Percentiles rank a stretch among this genome's conserved stretches.
Evolutionary conservation across 2,329 filamentous ascomycete species (phyloP).

Genomic region (Aspergillus phoenicis): DNA sequence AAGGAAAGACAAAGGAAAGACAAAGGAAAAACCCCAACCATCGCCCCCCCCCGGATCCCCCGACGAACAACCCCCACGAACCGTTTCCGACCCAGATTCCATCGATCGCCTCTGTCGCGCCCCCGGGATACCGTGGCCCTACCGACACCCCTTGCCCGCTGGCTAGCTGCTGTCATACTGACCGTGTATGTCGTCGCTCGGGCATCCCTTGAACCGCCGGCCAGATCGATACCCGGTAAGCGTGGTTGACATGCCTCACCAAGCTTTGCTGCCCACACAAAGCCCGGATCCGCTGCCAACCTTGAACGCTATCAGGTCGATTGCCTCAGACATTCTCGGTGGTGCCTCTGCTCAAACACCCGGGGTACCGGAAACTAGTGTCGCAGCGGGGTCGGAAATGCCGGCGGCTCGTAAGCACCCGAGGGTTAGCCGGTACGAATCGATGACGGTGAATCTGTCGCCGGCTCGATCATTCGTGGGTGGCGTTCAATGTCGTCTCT

Average conservation of each 20-base stretch:
- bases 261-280: not conserved
- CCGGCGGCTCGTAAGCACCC: not conserved
- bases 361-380: not conserved
- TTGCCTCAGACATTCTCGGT: not conserved
- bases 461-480: not conserved
- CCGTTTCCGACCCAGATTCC: not conserved
- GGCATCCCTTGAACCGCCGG: not conserved
- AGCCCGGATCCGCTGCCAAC: not conserved
- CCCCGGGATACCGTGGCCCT: not conserved
- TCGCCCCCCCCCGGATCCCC: not conserved
- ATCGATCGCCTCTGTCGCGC: not conserved
- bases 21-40: not conserved
- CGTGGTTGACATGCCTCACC: not conserved
- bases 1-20: too few species aligned
- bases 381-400: not conserved
- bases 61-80: not conserved
- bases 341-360: not conserved
- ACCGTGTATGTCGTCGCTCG: not conserved
- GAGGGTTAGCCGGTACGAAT: not conserved
- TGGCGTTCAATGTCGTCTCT: not conserved
- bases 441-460: not conserved
- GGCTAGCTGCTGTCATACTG: not conserved
- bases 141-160: not conserved
- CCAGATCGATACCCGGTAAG: not conserved
- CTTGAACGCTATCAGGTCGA: not conserved